Evolutionary conservation across 2,329 filamentous ascomycete genomes (phyloP).

Genomic region (Aspergillus sp.): DNA sequence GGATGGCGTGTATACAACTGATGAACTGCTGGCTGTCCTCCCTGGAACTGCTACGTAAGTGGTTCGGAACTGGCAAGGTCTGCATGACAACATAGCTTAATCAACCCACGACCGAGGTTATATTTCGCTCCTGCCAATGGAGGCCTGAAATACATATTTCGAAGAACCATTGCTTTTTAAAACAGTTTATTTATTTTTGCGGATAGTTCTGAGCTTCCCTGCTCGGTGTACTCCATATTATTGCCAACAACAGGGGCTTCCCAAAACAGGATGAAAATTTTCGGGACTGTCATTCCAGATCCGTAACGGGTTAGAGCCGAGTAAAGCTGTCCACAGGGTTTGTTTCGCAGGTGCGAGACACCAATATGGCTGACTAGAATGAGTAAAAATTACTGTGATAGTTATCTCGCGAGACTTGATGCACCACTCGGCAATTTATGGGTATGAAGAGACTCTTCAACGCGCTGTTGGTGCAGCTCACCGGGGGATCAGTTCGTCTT

Average conservation of each 20-base stretch:
- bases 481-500: conserved; percentile 5
- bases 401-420: neutral
- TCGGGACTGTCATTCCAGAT: conserved; percentile 2
- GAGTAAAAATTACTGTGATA: neutral
- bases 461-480: conserved; percentile 1
- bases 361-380: neutral
- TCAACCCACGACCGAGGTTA: neutral
- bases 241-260: neutral
- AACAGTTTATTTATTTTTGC: neutral
- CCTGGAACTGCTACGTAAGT: conserved; percentile 1
- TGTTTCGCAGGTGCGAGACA: neutral
- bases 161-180: neutral
- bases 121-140: neutral
- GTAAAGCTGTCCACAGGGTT: neutral
- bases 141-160: neutral
- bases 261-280: conserved; percentile 2
- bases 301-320: neutral
- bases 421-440: neutral
- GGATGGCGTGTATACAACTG: neutral
- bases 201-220: neutral
- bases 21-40: neutral
- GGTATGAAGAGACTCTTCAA: too few relatives aligned
- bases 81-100: neutral
- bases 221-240: too few relatives aligned
- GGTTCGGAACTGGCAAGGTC: neutral